phyloP scores from a whole-genome alignment of 2,329 filamentous ascomycete genomes.

The Myriosclerotinia scirpicola region DNA sequence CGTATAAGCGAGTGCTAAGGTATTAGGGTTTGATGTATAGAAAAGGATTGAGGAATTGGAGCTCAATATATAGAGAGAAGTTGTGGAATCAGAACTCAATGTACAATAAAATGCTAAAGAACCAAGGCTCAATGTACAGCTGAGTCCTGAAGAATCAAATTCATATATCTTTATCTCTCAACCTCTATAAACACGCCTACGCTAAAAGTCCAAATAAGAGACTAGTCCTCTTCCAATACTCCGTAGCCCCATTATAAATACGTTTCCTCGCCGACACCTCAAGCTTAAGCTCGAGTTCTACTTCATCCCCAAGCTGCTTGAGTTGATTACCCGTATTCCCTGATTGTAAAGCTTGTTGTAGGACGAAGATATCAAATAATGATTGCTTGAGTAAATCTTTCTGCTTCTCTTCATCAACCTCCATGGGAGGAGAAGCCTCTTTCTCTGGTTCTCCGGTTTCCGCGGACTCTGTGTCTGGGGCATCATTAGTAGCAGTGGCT shows the following conservation, averaged over 20 bases:
- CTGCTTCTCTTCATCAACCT: slow-evolving; percentile 23
- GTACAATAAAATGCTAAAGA: too few species aligned
- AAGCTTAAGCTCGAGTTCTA: slow-evolving; percentile 49
- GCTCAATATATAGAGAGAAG: too few species aligned
- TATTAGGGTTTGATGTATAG: too few species aligned
- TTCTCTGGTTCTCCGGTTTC: slow-evolving; percentile 4
- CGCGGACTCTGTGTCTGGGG: slow-evolving; percentile 1
- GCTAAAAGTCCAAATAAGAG: slow-evolving; percentile 77
- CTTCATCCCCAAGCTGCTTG: slow-evolving; percentile 45
- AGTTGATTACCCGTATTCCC: slow-evolving; percentile 46
- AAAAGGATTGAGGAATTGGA: too few species aligned
- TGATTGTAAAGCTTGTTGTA: slow-evolving; percentile 49
- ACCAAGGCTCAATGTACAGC: too few species aligned
- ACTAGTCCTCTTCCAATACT: slow-evolving; percentile 82
- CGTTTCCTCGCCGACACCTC: slow-evolving; percentile 51
- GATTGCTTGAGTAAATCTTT: slow-evolving; percentile 57
- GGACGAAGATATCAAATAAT: slow-evolving; percentile 58
- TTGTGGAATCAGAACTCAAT: too few species aligned
- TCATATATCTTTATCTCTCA: background rate
- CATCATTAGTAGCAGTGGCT: slow-evolving; percentile 13
- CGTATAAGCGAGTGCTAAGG: too few species aligned
- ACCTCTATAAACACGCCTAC: slow-evolving; percentile 22
- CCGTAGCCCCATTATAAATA: slow-evolving; percentile 62
- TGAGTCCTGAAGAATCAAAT: background rate
- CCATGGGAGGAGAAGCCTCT: slow-evolving; percentile 11